phyloP scores from a whole-genome alignment of 768 basidiomycete genomes.

The Asterophora parasitica region DNA sequence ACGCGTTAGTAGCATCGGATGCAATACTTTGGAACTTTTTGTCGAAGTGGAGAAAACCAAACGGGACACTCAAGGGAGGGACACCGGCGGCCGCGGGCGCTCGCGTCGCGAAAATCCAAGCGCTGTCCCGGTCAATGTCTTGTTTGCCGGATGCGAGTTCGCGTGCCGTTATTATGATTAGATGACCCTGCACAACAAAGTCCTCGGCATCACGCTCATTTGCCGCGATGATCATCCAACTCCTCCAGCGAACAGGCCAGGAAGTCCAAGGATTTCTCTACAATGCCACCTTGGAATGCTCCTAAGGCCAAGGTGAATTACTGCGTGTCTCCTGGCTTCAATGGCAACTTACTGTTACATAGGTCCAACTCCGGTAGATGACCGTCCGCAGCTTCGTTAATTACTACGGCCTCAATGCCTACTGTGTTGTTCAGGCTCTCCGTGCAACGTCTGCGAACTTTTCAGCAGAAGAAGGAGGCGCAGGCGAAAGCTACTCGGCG shows the following conservation, averaged over 20 bases:
- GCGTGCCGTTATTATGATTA: neutral
- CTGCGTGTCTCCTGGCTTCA: neutral
- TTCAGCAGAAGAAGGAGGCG: slow-evolving; percentile 91
- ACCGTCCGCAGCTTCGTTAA: neutral
- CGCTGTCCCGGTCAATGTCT: neutral
- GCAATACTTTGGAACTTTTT: neutral
- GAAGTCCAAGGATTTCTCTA: neutral
- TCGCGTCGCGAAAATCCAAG: neutral
- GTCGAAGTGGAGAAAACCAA: no score
- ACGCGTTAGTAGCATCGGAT: neutral
- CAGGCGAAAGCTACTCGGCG: slow-evolving; percentile 65
- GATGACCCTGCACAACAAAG: slow-evolving; percentile 2
- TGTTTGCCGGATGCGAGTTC: neutral
- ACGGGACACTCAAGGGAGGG: no score
- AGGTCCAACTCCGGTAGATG: slow-evolving; percentile 21
- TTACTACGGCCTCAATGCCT: slow-evolving; percentile 1
- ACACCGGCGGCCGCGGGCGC: no score
- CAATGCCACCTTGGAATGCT: slow-evolving; percentile 20
- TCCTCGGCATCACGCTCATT: neutral
- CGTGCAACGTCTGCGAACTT: slow-evolving; percentile 77
- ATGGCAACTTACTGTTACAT: neutral
- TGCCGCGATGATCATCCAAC: no score
- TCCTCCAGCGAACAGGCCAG: neutral
- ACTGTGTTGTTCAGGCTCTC: slow-evolving; percentile 50
- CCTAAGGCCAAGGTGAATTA: slow-evolving; percentile 16